Base-by-base conservation (phyloP, 257 asterid genomes). In the Penstemon davidsonii region DNA sequence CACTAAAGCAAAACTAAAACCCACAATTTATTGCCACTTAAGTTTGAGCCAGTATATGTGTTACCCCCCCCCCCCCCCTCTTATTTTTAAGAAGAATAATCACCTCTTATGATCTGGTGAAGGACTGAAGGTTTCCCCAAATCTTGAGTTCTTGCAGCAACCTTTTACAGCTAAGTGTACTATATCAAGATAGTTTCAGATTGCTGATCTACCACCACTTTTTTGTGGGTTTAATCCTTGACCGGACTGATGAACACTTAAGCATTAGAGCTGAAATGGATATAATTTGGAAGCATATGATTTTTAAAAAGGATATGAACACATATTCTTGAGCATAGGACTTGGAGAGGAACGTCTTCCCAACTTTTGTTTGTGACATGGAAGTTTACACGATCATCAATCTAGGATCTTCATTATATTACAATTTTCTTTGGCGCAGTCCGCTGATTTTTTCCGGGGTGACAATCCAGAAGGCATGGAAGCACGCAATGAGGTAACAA, bases 401-500 rank as follows among this genome's bases (percentile, higher is more conserved):
- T 73, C 51, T 72, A 49, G 33, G 51, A 70, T 37, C 19, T 11
- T 15, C 72, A 19, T 62, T 60, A 45, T 67, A 36, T 65, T 47
- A 38, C 80, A 68, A 66, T 67, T 54, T 76, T 78, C 62, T 75
- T 60, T 76, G 67, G 65, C 71, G 80, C 85, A 93, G 97, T 40
- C 92, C 47, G 99, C 99, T 73, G 99, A 93, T 76, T 93, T 93
- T 75, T 93, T 93, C 80, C 87, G 99, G 79, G 96, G 88, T 56
- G 99, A 93, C 79, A 93, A 90, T 77, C 87, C 96, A 19, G 99
- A 93, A 83, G 99, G 99, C 77, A 25, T 90, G 73, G 97, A 93
- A 84, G 99, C 99, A 44, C 92, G 99, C 3, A 90, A 93, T 82
- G 99, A 93, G 99, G 99, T 93, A 83, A 73, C 65, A 61, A 64